Evolutionary conservation across 192 early-diverging fungal species (phyloP).

Genomic region (Backusella sp.): DNA sequence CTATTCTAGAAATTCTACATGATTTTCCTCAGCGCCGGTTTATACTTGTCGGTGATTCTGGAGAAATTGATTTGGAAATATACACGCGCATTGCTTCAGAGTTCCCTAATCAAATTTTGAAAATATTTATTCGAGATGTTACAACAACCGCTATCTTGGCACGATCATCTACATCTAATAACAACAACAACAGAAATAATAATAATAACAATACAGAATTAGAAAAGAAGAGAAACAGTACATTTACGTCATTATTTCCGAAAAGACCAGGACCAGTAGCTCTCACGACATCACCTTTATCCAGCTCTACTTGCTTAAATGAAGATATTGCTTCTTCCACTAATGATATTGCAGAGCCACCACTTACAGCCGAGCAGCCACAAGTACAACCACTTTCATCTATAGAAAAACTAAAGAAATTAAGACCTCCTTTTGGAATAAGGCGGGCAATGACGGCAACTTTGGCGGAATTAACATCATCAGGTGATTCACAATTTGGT

Average conservation of each 20-base stretch:
- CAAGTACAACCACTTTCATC: neutral
- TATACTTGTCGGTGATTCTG: slow-evolving; percentile 83
- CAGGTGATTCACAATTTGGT: neutral
- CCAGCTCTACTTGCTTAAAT: neutral
- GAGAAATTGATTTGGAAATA: slow-evolving; percentile 83
- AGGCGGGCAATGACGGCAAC: neutral
- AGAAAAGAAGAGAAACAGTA: neutral
- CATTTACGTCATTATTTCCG: neutral
- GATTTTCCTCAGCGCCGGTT: slow-evolving; percentile 76
- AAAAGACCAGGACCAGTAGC: slow-evolving; percentile 4
- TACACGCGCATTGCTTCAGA: slow-evolving; percentile 63
- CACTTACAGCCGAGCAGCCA: neutral
- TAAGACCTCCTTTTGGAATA: neutral
- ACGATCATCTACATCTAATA: neutral
- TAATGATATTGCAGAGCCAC: neutral
- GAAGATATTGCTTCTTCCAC: neutral
- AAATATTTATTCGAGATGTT: slow-evolving; percentile 84
- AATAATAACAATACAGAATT: neutral
- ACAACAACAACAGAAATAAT: neutral
- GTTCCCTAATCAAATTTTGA: slow-evolving; percentile 69
- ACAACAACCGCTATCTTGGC: slow-evolving; percentile 28
- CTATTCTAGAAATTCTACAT: slow-evolving; percentile 47
- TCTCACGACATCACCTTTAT: slow-evolving; percentile 2
- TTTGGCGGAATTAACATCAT: slow-evolving; percentile 5
- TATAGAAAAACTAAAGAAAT: slow-evolving; percentile 1